phyloP scores from a whole-genome alignment of 2,329 filamentous ascomycete species.

The Amesomyces nigricolor region DNA sequence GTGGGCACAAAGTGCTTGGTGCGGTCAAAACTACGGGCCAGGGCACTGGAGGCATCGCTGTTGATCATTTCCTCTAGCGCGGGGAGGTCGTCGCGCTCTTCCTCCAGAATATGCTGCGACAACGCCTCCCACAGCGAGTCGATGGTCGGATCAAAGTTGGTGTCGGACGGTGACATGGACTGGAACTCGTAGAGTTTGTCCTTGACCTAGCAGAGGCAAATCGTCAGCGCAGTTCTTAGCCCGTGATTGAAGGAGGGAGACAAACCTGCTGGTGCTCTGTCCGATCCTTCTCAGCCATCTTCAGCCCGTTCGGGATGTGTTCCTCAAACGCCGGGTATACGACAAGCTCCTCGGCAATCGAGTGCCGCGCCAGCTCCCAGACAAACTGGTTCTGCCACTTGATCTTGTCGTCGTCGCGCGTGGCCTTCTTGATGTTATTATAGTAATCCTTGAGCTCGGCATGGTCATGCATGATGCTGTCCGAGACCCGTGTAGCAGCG shows the following conservation, averaged over 20 bases:
- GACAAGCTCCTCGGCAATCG: conserved; percentile 44
- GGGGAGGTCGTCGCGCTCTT: conserved; percentile 45
- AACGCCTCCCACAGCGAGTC: conserved; percentile 34
- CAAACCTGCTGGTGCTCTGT: conserved; percentile 39
- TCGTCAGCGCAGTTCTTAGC: not conserved
- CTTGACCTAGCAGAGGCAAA: conserved; percentile 40
- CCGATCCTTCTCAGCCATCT: conserved; percentile 43
- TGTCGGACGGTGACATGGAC: conserved; percentile 34
- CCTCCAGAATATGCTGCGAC: conserved; percentile 43
- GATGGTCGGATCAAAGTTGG: conserved; percentile 37
- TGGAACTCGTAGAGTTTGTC: conserved; percentile 46
- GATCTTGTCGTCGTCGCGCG: conserved; percentile 34
- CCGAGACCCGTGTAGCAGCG: conserved; percentile 23
- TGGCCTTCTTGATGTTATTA: conserved; percentile 36
- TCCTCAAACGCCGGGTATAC: conserved; percentile 51
- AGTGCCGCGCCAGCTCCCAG: conserved; percentile 46
- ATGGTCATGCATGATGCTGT: conserved; percentile 37
- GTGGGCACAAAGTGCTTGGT: conserved; percentile 52
- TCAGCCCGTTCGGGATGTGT: conserved; percentile 38
- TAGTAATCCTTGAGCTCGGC: conserved; percentile 32
- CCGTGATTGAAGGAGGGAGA: not conserved
- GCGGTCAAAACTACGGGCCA: conserved; percentile 40
- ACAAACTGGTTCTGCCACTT: conserved; percentile 43
- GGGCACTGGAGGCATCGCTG: conserved; percentile 31
- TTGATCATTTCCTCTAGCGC: conserved; percentile 41